phyloP scores from a whole-genome alignment of 202 grass and related monocot species.

The Alloteropsis angusta region DNA sequence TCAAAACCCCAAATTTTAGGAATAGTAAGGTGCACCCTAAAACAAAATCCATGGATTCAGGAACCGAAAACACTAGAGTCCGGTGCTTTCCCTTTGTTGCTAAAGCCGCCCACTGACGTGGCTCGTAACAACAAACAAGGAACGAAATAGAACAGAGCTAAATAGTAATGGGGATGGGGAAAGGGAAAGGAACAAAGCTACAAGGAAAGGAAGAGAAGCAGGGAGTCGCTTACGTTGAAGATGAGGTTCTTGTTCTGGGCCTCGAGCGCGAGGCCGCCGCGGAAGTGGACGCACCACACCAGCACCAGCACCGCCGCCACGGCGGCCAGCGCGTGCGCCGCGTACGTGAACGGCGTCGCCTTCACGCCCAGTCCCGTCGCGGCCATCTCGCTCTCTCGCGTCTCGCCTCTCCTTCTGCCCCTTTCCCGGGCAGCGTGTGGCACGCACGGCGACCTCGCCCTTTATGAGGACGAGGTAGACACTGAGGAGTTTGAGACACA shows the following conservation, averaged over 20 bases:
- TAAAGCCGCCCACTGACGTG: conserved; percentile 8
- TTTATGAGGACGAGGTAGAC: not conserved
- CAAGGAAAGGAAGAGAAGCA: not conserved
- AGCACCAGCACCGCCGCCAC: conserved; percentile 64
- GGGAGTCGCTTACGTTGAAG: conserved; percentile 53
- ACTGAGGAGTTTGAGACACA: not conserved
- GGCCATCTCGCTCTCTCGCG: conserved; percentile 9
- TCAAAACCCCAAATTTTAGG: not conserved
- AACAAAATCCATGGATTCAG: not conserved
- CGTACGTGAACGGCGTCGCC: conserved; percentile 67
- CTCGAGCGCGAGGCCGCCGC: conserved; percentile 71
- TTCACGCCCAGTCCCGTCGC: conserved; percentile 31
- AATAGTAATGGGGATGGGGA: not conserved
- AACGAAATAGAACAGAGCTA: not conserved
- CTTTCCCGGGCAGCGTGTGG: not conserved
- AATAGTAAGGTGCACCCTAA: not conserved
- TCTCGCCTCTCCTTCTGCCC: not conserved
- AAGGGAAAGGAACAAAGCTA: no score
- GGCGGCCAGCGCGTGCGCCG: conserved; percentile 53
- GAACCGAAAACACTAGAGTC: not conserved
- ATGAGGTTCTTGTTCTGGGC: conserved; percentile 87
- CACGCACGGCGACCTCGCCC: not conserved
- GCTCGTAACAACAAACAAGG: conserved; percentile 8
- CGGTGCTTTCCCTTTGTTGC: not conserved
- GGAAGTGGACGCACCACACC: conserved; percentile 83